Evolutionary conservation across 1,284 basidiomycete species (phyloP).

Genomic region (Moesziomyces sp.): DNA sequence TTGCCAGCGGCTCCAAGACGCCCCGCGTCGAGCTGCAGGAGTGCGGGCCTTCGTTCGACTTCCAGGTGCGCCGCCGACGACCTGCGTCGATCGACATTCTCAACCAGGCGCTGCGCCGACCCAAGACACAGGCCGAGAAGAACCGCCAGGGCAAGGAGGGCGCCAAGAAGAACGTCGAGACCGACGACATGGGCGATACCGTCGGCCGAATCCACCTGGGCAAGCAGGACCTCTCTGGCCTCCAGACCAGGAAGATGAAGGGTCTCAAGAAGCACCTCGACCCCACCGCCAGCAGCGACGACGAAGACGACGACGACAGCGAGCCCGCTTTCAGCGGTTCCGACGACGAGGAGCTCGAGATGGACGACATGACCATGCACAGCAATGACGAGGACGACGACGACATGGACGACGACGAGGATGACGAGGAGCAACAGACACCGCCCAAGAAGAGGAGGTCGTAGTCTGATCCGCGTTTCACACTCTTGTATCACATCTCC

Average conservation of each 20-base stretch:
- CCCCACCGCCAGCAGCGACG: constrained; percentile 46
- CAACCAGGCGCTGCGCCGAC: constrained; percentile 82
- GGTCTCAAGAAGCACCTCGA: constrained; percentile 74
- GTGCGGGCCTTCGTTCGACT: constrained; percentile 91
- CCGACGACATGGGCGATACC: constrained; percentile 97
- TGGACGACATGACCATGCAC: constrained; percentile 50
- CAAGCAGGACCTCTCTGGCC: constrained; percentile 84
- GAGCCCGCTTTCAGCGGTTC: constrained; percentile 14
- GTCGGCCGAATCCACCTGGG: constrained; percentile 88
- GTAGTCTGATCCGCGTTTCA: constrained; percentile 2
- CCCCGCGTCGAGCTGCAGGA: constrained; percentile 79
- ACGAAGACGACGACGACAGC: constrained; percentile 35
- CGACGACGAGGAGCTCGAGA: constrained; percentile 46
- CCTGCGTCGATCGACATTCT: constrained; percentile 81
- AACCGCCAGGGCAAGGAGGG: constrained; percentile 76
- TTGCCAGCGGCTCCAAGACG: constrained; percentile 72
- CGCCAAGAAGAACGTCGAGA: constrained; percentile 86
- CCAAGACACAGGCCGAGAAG: constrained; percentile 81
- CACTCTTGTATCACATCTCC: neutral
- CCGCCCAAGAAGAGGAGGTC: constrained; percentile 39
- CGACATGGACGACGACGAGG: constrained; percentile 31
- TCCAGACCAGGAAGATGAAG: constrained; percentile 94
- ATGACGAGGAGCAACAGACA: constrained; percentile 21
- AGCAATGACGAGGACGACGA: constrained; percentile 31
- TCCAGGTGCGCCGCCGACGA: constrained; percentile 80